Percentiles rank a stretch among this genome's conserved stretches.
These are phyloP conservation scores for Aspergillus phoenicis DNA, from an alignment of 2,329 filamentous ascomycete genomes.

Conservation along the genomic window DNA sequence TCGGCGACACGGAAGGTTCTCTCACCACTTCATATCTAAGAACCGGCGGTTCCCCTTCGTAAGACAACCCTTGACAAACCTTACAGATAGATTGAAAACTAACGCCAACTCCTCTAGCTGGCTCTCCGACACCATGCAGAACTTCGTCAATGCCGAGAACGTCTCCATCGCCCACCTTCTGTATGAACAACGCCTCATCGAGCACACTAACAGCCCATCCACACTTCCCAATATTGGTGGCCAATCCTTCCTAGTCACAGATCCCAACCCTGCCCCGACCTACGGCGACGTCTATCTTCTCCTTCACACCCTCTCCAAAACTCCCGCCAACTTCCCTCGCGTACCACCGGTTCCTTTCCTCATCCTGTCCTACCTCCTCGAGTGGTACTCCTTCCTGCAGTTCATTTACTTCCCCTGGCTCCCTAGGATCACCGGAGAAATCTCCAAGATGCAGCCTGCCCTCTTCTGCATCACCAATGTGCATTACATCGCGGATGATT, in stretches of 20 bases:
- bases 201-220: slow-evolving; percentile 26
- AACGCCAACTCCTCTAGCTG: slow-evolving; percentile 35
- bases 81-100: neutral
- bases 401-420: slow-evolving; percentile 30
- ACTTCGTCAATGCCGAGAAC: slow-evolving; percentile 56
- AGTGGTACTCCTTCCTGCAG: slow-evolving; percentile 35
- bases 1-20: slow-evolving; percentile 42
- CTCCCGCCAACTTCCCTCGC: slow-evolving; percentile 31
- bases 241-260: slow-evolving; percentile 55
- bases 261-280: slow-evolving; percentile 49
- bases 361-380: slow-evolving; percentile 35
- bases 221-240: slow-evolving; percentile 42
- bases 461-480: slow-evolving; percentile 35
- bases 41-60: slow-evolving; percentile 41
- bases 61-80: slow-evolving; percentile 3
- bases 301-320: slow-evolving; percentile 32
- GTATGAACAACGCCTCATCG: slow-evolving; percentile 55
- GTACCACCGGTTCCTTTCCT: slow-evolving; percentile 32
- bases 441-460: slow-evolving; percentile 36
- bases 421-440: slow-evolving; percentile 28
- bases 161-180: slow-evolving; percentile 58
- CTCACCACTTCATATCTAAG: slow-evolving; percentile 46
- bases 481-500: slow-evolving; percentile 34
- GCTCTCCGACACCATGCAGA: slow-evolving; percentile 51
- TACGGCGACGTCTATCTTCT: slow-evolving; percentile 37